Base-by-base conservation (phyloP, 306 rosid species). In the Malus domestica region DNA sequence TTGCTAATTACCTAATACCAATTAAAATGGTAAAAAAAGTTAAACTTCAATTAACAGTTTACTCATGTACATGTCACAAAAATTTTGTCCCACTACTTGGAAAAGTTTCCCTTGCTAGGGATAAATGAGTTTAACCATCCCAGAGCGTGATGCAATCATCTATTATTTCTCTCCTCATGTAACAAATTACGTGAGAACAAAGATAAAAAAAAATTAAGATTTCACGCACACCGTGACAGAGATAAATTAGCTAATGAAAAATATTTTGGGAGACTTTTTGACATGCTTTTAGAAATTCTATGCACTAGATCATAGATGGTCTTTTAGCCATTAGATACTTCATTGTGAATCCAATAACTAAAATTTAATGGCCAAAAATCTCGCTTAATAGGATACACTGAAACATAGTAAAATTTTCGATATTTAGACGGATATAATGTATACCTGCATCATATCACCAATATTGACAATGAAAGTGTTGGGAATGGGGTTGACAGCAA, bases 391-490 rank as follows among this genome's bases (percentile, higher is more conserved):
- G 6, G 20, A 51, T 51, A 51, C 55, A 51, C 20, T 20, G 1
- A 4, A 15, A 51, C 55, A 51, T 15, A 16, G 3, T 51, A 15
- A 51, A 51, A 5, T 5, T 51, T 42, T 42, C 12, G 3, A 42
- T 42, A 42, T 10, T 42, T 42, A 3, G 45, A 16, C 22, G 29
- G 27, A 58, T n/a, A 58, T 58, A 18, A 18, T 64, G 8, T 35
- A 20, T 66, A 87, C 90, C 88, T 87, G 88, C 90, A 87, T 87
- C 67, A 84, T 88, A 35, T 87, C 90, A 1, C 88, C 88, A 13
- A 87, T 73, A 80, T 87, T 87, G 74, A 87, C 38, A 33, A 85
- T 85, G 71, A 80, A 85, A 32, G 87, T 87, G 70, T 87, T 78
- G 29, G 88, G 88, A 29, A 87, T 75, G 19, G 88, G 88, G 66